Evolutionary conservation across 306 rosid species (phyloP).

Genomic region (Prinsepia uniflora): DNA sequence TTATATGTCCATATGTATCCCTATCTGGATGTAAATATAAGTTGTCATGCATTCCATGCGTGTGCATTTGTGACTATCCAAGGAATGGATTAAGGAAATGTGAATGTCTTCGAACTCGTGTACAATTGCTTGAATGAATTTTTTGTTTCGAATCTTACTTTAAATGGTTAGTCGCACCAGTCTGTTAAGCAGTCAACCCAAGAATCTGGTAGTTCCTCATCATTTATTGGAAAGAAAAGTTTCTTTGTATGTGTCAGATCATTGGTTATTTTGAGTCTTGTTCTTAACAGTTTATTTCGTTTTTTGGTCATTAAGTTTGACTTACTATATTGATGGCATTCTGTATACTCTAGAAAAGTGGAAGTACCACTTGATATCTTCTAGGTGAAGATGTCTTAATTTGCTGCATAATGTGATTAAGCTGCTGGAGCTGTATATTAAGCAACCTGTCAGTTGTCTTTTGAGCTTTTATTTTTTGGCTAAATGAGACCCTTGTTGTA

Average conservation of each 20-base stretch:
- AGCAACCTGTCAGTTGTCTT: background rate
- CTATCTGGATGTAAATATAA: background rate
- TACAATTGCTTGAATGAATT: background rate
- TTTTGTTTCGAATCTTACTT: background rate
- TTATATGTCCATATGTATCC: too few relatives aligned
- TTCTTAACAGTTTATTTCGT: background rate
- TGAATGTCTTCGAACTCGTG: background rate
- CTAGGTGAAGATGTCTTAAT: background rate
- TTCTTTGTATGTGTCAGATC: background rate
- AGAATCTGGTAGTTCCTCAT: background rate
- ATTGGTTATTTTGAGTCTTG: background rate
- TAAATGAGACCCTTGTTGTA: background rate
- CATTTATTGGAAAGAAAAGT: background rate
- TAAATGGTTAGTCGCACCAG: background rate
- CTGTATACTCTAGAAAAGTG: background rate
- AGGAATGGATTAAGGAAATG: background rate
- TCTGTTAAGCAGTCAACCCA: background rate
- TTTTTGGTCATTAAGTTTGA: background rate
- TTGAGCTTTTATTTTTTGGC: background rate
- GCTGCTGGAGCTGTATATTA: background rate
- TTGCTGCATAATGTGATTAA: background rate
- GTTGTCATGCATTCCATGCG: background rate
- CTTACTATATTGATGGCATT: background rate
- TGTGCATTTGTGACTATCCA: background rate
- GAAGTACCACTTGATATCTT: background rate